Evolutionary conservation across 805 yeast genomes (phyloP), one percentile per base, ranked within the genome.

Genomic region (Starmera amethionina): DNA sequence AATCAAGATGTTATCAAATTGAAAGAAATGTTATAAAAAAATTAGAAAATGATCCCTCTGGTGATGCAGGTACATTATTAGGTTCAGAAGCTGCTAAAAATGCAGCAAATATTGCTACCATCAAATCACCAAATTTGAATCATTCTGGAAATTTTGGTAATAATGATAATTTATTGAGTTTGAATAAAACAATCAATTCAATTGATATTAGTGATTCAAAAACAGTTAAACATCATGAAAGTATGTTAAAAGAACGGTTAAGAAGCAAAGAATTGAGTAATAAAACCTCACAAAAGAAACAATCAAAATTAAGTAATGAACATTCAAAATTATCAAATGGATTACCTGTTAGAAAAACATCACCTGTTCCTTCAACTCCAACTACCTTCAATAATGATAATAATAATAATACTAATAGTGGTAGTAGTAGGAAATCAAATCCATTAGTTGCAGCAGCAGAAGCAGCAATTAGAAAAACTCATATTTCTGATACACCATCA

Each of bases 1-100:
- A 64, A 42, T 63, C 81, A 2, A 69, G 75, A 39, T 54, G 57
- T 12, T 62, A 65, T 32, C 75, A 72, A 29, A 67, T 63, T 42
- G 82, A 78, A 35, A 63, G 74, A 44, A 43, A 53, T 16, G 58
- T 56, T 8, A 48, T 52, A 35, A 40, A 47, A 16, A 37, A 42
- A 12, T 35, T 60, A 29, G 60, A 50, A 6, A 41, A 43, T 3
- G 62, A 55, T 42, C 53, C 63, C 18, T 43, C 58, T 27, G 62
- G 59, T 5, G 47, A 49, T 42, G 55, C 61, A 6, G 64, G 65
- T 10, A 52, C 62, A 2, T 44, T 50, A 1, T 36, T 54, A 5
- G 64, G 63, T 2, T 61, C 60, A 6, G 60, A 58, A 30, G 59
- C 63, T 30, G 67, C 70, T 5, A 56, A 56, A 34, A 56, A 55